phyloP scores from a whole-genome alignment of 306 rosid species.

The Aeschynomene evenia region DNA sequence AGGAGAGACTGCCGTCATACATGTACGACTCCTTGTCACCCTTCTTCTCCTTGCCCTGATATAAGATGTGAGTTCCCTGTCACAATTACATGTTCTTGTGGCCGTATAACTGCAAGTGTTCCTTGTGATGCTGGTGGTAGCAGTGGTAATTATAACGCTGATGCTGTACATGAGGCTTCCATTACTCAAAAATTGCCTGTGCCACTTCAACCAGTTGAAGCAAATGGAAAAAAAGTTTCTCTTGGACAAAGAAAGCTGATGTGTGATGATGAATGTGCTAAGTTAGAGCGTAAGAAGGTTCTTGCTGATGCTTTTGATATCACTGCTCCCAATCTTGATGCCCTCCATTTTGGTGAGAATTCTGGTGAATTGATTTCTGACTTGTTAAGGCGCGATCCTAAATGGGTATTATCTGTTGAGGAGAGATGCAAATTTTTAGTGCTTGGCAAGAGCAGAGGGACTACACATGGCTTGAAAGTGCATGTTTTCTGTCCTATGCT shows the following conservation, averaged over 20 bases:
- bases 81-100: conserved; percentile 78
- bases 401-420: conserved; percentile 88
- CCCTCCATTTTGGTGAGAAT: conserved; percentile 81
- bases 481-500: conserved; percentile 87
- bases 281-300: conserved; percentile 79
- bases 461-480: conserved; percentile 57
- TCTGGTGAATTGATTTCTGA: conserved; percentile 64
- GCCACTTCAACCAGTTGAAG: conserved; percentile 71
- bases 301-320: conserved; percentile 95
- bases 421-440: conserved; percentile 89
- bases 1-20: conserved; percentile 88
- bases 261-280: conserved; percentile 93
- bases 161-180: conserved; percentile 66
- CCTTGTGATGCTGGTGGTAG: conserved; percentile 84
- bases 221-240: conserved; percentile 57
- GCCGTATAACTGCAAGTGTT: conserved; percentile 68
- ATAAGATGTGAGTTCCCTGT: conserved; percentile 62
- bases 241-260: conserved; percentile 82
- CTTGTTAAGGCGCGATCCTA: conserved; percentile 70
- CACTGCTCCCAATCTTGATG: conserved; percentile 62
- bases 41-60: conserved; percentile 73
- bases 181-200: conserved; percentile 68
- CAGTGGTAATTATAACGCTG: conserved; percentile 53
- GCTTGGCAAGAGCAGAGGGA: conserved; percentile 77
- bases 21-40: conserved; percentile 83